phyloP scores from a whole-genome alignment of 768 basidiomycete species.

The Kwoniella pini region DNA sequence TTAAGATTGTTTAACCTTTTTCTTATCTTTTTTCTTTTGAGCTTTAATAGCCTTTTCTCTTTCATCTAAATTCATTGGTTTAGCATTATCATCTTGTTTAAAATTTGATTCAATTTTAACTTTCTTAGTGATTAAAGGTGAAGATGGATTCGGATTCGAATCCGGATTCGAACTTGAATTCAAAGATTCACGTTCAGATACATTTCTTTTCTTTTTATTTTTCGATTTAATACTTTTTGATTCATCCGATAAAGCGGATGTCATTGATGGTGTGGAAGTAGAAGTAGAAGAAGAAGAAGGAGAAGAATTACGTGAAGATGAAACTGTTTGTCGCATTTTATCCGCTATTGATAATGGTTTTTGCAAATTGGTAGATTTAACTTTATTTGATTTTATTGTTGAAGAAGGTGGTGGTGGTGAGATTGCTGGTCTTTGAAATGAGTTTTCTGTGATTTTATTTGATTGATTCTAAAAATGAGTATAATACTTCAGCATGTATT shows the following conservation, averaged over 20 bases:
- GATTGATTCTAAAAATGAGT: too few species aligned
- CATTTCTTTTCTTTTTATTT: conserved; percentile 12
- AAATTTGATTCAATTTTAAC: conserved; percentile 2
- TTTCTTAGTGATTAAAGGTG: conserved; percentile 12
- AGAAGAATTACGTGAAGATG: conserved; percentile 1
- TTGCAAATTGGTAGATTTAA: not conserved
- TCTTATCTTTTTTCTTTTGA: conserved; percentile 34
- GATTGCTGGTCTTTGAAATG: conserved; percentile 12
- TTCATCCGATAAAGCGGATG: not conserved
- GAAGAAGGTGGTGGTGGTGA: conserved; percentile 13
- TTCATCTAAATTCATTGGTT: conserved; percentile 25
- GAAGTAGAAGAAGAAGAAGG: not conserved
- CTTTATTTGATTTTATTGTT: not conserved
- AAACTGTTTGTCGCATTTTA: conserved; percentile 19
- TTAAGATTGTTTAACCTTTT: conserved; percentile 24
- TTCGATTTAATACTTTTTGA: conserved; percentile 1
- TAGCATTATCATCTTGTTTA: not conserved
- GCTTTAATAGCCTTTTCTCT: conserved; percentile 33
- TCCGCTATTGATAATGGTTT: conserved; percentile 15
- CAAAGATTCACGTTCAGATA: not conserved
- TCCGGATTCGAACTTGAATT: not conserved
- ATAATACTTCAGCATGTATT: too few species aligned
- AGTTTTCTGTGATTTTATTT: too few species aligned
- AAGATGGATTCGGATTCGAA: not conserved
- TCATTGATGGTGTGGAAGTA: not conserved